Conservation (phyloP, 2,329 filamentous ascomycete genomes). For the Fusarium keratoplasticum region DNA sequence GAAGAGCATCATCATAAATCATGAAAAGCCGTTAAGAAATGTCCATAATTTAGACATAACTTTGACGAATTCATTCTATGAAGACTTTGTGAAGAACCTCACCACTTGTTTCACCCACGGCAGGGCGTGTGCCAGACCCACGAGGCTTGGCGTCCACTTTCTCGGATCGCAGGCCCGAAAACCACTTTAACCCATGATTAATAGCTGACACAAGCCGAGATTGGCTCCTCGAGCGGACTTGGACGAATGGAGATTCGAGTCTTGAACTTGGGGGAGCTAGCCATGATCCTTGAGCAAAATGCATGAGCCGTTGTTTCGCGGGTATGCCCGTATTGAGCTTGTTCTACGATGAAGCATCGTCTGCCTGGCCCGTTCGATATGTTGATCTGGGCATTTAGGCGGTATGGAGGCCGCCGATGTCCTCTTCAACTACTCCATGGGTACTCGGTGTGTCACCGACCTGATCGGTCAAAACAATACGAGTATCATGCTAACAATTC, state of each 20-base stretch:
- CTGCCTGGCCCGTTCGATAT: background rate
- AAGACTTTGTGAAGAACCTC: background rate
- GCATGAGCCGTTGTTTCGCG: background rate
- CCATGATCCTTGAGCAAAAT: background rate
- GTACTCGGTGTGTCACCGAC: background rate
- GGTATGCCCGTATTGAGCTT: background rate
- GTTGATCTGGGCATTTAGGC: background rate
- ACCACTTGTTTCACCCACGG: background rate
- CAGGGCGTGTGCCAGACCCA: background rate
- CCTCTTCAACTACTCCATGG: background rate
- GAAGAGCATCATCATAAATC: background rate
- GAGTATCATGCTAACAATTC: background rate
- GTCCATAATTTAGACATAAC: background rate
- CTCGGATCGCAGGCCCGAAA: constrained; percentile 41
- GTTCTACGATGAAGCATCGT: background rate
- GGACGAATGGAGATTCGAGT: background rate
- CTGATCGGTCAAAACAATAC: background rate
- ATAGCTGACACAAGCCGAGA: constrained; percentile 3
- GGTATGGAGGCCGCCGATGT: background rate
- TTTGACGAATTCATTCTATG: background rate
- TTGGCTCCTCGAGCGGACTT: background rate
- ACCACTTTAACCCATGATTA: background rate
- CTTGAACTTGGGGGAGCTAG: background rate
- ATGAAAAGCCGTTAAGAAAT: background rate
- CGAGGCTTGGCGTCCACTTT: constrained; percentile 5